These are phyloP conservation scores for Picea glauca DNA, from an alignment of 75 land plant species.

Conservation along the genomic window DNA sequence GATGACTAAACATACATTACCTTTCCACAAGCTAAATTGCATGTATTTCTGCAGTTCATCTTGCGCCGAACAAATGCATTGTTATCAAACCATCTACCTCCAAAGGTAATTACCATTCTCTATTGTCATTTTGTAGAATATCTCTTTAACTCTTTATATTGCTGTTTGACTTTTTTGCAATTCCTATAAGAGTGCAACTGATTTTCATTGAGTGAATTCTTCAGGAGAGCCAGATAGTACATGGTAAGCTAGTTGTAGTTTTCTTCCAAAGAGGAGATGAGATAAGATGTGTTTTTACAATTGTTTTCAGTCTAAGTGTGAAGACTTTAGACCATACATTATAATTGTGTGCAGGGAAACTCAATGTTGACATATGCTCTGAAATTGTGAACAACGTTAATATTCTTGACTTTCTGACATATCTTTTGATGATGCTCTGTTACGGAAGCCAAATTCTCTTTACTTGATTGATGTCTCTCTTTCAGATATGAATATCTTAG, in stretches of 20 bases:
- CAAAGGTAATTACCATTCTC: slow-evolving; percentile 61
- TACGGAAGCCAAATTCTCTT: too few species aligned
- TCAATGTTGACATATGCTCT: neutral
- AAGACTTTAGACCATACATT: too few species aligned
- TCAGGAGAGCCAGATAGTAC: neutral
- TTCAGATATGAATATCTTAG: neutral
- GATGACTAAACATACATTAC: neutral
- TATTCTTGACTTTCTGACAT: neutral
- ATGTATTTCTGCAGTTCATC: slow-evolving; percentile 67
- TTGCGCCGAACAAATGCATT: slow-evolving; percentile 93
- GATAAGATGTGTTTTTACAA: neutral
- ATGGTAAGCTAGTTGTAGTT: neutral
- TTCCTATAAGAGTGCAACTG: neutral
- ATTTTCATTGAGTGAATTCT: neutral
- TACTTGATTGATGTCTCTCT: neutral
- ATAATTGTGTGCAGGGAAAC: neutral
- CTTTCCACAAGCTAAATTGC: neutral
- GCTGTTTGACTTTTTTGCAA: neutral
- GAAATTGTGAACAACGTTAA: neutral
- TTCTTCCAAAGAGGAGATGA: neutral
- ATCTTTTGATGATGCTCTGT: too few species aligned
- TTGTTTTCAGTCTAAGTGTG: neutral
- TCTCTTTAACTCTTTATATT: neutral
- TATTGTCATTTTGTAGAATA: neutral
- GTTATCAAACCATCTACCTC: slow-evolving; percentile 93